Conservation (phyloP, 345 rosid genomes). For the Diplotaxis tenuifolia region DNA sequence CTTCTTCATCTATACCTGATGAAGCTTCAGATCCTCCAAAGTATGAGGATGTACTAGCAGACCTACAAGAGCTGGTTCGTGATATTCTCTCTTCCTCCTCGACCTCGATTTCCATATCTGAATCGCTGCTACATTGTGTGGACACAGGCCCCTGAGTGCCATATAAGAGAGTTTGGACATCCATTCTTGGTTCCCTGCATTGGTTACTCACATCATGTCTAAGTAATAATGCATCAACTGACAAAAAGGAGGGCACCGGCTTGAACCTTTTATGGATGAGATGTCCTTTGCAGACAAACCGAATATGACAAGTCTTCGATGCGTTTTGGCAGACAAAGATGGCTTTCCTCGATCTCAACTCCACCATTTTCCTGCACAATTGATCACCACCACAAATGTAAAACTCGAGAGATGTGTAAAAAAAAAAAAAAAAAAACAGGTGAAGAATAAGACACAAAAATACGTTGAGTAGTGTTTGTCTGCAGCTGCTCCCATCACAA, state of each 20-base stretch:
- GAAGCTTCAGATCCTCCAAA: not conserved
- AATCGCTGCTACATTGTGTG: too few species aligned
- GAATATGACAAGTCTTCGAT: constrained; percentile 60
- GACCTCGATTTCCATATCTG: not conserved
- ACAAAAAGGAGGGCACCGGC: constrained; percentile 4
- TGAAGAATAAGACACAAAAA: not conserved
- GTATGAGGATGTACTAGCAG: not conserved
- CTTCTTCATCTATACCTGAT: not conserved
- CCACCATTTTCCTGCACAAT: constrained; percentile 61
- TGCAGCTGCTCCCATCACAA: not conserved
- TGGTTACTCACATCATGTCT: constrained; percentile 13
- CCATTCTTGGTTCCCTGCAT: constrained; percentile 47
- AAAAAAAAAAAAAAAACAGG: not conserved
- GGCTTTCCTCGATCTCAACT: constrained; percentile 76
- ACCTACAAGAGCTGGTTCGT: not conserved
- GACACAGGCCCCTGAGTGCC: too few species aligned
- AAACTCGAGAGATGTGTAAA: not conserved
- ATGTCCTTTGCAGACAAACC: constrained; percentile 66
- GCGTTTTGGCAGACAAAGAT: constrained; percentile 50
- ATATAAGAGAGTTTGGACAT: constrained; percentile 10
- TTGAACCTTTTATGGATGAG: constrained; percentile 60
- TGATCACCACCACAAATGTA: constrained; percentile 5
- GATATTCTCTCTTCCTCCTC: not conserved
- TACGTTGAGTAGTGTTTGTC: not conserved
- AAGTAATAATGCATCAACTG: constrained; percentile 19